phyloP scores from a whole-genome alignment of 805 yeast species.

The Cyberlindnera meyerae region DNA sequence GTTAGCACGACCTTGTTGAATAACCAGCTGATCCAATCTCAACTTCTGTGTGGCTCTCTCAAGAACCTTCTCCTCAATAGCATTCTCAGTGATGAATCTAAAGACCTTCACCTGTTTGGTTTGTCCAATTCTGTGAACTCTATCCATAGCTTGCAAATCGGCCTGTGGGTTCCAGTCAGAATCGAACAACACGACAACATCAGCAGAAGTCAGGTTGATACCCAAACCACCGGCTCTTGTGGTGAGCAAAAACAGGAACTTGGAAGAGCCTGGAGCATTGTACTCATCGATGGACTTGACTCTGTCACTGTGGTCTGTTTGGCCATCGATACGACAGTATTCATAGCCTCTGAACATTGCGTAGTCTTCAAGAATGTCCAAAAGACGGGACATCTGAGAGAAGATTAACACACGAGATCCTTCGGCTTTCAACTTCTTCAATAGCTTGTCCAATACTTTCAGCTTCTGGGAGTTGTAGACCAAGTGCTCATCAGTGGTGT shows the following conservation, averaged over 20 bases:
- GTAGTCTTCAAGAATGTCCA: constrained; percentile 78
- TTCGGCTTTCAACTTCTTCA: constrained; percentile 56
- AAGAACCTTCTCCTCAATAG: constrained; percentile 76
- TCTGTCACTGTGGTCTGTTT: constrained; percentile 75
- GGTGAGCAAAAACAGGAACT: constrained; percentile 70
- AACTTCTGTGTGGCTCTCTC: constrained; percentile 80
- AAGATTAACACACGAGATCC: constrained; percentile 77
- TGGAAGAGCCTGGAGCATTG: constrained; percentile 66
- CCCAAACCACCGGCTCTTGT: constrained; percentile 94
- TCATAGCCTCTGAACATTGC: constrained; percentile 63
- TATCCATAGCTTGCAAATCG: constrained; percentile 92
- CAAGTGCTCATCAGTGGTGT: constrained; percentile 78
- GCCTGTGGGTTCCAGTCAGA: constrained; percentile 98
- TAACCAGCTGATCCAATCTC: constrained; percentile 74
- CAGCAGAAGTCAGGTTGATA: constrained; percentile 79
- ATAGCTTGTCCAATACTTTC: constrained; percentile 62
- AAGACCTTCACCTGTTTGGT: constrained; percentile 75
- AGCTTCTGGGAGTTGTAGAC: constrained; percentile 69
- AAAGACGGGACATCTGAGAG: constrained; percentile 79
- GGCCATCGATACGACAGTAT: constrained; percentile 80
- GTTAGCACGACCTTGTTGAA: constrained; percentile 62
- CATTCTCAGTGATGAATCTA: constrained; percentile 75
- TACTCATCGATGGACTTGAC: constrained; percentile 73
- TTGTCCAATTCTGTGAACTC: constrained; percentile 94
- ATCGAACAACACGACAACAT: constrained; percentile 84